Evolutionary conservation across 305 asterid genomes (phyloP), one percentile per base, ranked within the genome.

Genomic region (Stenogyne calaminthoides): DNA sequence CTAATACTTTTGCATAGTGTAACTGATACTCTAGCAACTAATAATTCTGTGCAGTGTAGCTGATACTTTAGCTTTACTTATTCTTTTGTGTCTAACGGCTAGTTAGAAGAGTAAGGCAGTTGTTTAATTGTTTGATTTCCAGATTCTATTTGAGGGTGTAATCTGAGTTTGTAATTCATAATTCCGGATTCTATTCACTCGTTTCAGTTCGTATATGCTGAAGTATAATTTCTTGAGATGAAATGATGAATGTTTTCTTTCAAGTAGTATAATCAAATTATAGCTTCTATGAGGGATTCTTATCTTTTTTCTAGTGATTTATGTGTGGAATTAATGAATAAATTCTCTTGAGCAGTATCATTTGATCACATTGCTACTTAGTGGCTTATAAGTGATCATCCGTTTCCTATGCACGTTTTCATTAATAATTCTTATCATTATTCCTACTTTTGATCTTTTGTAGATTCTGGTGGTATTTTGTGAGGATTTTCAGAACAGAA

Each of bases 391-490:
- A n/a, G 15, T 55, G 32, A 9, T 58, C 64, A 64, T 64, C 49
- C 27, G 20, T 42, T 12, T 63, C 58, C 69, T 39, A 57, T 58
- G 40, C 18, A 12, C 18, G 52, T 20, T 19, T 25, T 55, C 1
- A 9, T 56, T 56, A 9, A 22, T 10, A 9, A 12, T 58, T 58
- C 14, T 44, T 11, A 7, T 46, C n/a, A 44, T 25, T 44, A 14
- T 27, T 4, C 9, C 47, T 49, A 49, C 55, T n/a, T 49, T 34
- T 51, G 56, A 39, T 9, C 44, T 25, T 27, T 11, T 47, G n/a
- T 76, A 86, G 90, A 80, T 86, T 64, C 51, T 81, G 64, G 86
- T 67, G 19, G 61, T 86, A 61, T 84, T 86, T 68, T 70, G 78
- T 76, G 90, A 75, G 67, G 61, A 64, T 36, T 32, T 7, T 19